A percentile compares a stretch with the other conserved stretches of the same genome.
phyloP scores from a whole-genome alignment of 306 rosid genomes.

The Oemleria cerasiformis region DNA sequence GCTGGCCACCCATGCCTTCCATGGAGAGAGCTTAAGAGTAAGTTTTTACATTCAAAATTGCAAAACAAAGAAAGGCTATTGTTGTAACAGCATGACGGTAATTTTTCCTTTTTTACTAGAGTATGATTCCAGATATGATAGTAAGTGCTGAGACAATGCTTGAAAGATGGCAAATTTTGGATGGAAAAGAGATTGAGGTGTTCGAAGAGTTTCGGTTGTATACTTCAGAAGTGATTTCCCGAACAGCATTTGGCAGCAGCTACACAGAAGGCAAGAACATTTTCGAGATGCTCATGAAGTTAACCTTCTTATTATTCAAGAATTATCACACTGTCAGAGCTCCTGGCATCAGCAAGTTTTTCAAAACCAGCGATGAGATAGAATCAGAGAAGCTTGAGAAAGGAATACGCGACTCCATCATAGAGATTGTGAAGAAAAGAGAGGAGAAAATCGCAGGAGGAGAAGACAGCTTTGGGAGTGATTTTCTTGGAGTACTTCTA shows the following conservation, averaged over 20 bases:
- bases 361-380: conserved; percentile 22
- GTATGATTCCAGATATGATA: conserved; percentile 27
- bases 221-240: conserved; percentile 32
- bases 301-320: conserved; percentile 8
- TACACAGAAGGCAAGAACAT: conserved; percentile 23
- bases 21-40: conserved; percentile 28
- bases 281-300: conserved; percentile 16
- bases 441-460: conserved; percentile 12
- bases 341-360: conserved; percentile 20
- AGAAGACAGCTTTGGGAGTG: conserved; percentile 24
- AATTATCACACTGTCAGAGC: conserved; percentile 2
- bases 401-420: conserved; percentile 7
- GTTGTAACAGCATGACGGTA: too few species aligned
- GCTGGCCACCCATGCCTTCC: conserved; percentile 22
- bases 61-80: too few species aligned
- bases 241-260: conserved; percentile 28
- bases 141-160: conserved; percentile 23
- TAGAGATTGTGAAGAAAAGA: conserved; percentile 19
- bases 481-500: conserved; percentile 29
- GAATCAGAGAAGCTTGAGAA: conserved; percentile 15
- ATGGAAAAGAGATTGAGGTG: conserved; percentile 29
- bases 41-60: background rate
- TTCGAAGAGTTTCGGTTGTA: conserved; percentile 20
- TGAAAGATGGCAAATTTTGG: conserved; percentile 15
- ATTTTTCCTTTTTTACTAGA: background rate